Percentiles rank a stretch among this genome's conserved stretches.
These are phyloP conservation scores for Syncephalis fuscata DNA, from an alignment of 371 early-diverging fungal genomes.

Conservation along the genomic window DNA sequence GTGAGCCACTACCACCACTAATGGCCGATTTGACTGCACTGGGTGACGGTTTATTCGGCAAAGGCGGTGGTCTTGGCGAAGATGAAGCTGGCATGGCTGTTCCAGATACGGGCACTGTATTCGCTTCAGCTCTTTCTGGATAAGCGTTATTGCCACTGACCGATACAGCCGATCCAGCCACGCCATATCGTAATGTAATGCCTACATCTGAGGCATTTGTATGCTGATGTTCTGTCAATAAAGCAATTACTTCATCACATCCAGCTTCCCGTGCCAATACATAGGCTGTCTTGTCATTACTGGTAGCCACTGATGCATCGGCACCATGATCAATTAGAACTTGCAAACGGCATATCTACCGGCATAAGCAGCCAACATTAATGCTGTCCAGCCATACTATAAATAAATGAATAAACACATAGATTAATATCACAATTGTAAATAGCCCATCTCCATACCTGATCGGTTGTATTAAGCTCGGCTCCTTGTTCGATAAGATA, in stretches of 20 bases:
- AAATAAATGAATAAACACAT: neutral
- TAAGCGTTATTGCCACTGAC: too few relatives aligned
- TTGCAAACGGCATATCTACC: constrained; percentile 13
- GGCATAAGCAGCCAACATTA: constrained; percentile 22
- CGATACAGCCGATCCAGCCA: too few relatives aligned
- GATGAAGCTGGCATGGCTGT: too few relatives aligned
- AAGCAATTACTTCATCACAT: constrained; percentile 6
- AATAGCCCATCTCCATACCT: constrained; percentile 3
- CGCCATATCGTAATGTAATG: too few relatives aligned
- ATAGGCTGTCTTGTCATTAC: constrained; percentile 17
- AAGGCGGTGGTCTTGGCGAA: too few relatives aligned
- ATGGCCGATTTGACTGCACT: too few relatives aligned
- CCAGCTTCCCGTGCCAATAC: constrained; percentile 17
- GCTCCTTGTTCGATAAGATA: constrained; percentile 15
- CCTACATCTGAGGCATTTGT: too few relatives aligned
- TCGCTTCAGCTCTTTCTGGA: too few relatives aligned
- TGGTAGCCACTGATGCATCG: constrained; percentile 11
- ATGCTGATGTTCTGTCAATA: neutral
- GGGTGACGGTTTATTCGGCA: too few relatives aligned
- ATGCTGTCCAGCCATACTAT: constrained; percentile 17
- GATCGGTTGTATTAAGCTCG: constrained; percentile 11
- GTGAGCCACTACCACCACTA: too few relatives aligned
- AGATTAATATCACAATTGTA: neutral
- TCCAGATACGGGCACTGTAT: too few relatives aligned
- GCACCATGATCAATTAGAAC: constrained; percentile 14